phyloP scores from a whole-genome alignment of 805 yeast genomes.

The Cyberlindnera lachancei region DNA sequence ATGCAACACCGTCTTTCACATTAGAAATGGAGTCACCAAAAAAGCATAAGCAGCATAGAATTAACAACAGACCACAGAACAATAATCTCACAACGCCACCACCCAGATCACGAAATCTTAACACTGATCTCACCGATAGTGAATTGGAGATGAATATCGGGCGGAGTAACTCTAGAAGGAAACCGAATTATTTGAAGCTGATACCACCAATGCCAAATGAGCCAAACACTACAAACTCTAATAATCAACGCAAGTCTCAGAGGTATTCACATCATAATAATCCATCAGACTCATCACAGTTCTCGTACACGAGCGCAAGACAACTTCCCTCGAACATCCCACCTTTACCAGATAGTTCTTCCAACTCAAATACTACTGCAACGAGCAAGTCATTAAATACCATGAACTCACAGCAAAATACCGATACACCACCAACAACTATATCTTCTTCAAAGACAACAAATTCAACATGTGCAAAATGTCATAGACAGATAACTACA shows the following conservation, averaged over 20 bases:
- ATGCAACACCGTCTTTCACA: background rate
- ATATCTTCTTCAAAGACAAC: background rate
- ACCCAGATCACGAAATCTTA: no score
- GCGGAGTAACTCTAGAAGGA: constrained; percentile 5
- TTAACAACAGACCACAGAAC: no score
- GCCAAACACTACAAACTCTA: no score
- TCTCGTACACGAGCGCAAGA: constrained; percentile 7
- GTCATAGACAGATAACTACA: constrained; percentile 50
- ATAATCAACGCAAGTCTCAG: no score
- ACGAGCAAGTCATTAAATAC: no score
- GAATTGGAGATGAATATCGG: no score
- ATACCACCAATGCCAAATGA: constrained; percentile 24
- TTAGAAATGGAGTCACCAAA: background rate
- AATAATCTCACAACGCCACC: background rate
- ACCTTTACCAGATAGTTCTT: no score
- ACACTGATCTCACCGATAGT: no score
- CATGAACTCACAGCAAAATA: no score
- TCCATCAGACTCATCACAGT: constrained; percentile 7
- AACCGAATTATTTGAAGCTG: constrained; percentile 17
- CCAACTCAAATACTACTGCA: no score
- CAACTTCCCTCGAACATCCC: constrained; percentile 1
- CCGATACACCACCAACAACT: background rate
- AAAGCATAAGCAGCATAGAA: constrained; percentile 5
- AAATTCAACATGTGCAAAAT: constrained; percentile 37
- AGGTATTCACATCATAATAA: constrained; percentile 5